Evolutionary conservation across 371 early-diverging fungal genomes (phyloP), one percentile per base, ranked within the genome.

Genomic region (Syncephalis fuscata): DNA sequence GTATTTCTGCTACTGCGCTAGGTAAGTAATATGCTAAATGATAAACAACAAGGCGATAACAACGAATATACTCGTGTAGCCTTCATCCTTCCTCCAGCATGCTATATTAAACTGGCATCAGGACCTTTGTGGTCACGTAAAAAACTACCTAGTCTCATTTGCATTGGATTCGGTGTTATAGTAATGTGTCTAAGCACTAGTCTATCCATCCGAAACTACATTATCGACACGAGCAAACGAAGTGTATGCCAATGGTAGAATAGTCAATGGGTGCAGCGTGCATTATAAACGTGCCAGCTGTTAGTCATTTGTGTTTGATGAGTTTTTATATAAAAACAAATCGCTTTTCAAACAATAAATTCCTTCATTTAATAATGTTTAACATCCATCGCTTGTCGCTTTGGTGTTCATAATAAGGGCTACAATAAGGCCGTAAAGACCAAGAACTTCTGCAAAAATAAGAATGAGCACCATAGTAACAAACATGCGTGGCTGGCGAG

Each of bases 371-470:
- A n/a, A n/a, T n/a, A n/a, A n/a, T n/a, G n/a, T n/a, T n/a, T n/a
- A n/a, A n/a, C n/a, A n/a, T n/a, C n/a, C 32, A 32, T 11, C 32
- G 22, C 21, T 24, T 42, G 22, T 40, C 16, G 77, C 78, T 62
- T 82, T 83, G 49, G 84, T 76, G 53, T 80, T 82, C 45, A 84
- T 55, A 50, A 89, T 88, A 49, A 89, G 71, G n/a, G 80, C 86
- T 27, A 88, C 82, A 56, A 88, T 88, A 38, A 85, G 68, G 32
- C 91, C 91, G 53, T 90, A 90, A 48, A 90, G 74, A 57, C 87
- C 91, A 63, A 90, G 65, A 22, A 90, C 91, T 71, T 90, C 91
- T 37, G 90, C 91, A 61, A 90, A 90, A 82, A 90, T 90, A 46
- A 90, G 76, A 51, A 90, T 85, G 45, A 90, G 69, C 53, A 83